Evolutionary conservation across 2,329 filamentous ascomycete genomes (phyloP), one percentile per base, ranked within the genome.

Genomic region (Sarocladium brachiariae): DNA sequence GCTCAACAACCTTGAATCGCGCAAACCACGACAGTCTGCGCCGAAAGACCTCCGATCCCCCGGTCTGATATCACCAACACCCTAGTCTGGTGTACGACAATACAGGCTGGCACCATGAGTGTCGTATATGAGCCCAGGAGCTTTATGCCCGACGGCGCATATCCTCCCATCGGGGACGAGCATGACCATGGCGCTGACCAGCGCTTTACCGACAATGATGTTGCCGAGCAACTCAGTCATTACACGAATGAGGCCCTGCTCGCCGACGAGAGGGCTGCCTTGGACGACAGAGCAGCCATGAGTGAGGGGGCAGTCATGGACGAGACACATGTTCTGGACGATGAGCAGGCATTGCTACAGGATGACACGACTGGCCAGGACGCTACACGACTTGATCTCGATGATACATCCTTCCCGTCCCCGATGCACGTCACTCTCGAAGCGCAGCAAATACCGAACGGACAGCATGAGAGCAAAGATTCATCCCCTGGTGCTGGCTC

Each of bases 61-160:
- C 43, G 18, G 43, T 18, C 43, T 23, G 27, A 31, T 25, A 39
- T 50, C 18, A 50, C 13, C 31, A 50, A 39, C 24, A 37, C 23
- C 48, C 48, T 39, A 24, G 34, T 30, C 48, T 50, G 37, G 33
- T 39, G 30, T n/a, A 31, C 46, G 18, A 49, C 46, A 24, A 35
- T 31, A 16, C 45, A 27, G 46, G 52, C 51, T 49, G 56, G 51
- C 61, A 69, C 58, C 46, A 77, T 78, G 74, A 74, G 70, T 55
- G 73, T 79, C 57, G 74, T 73, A 35, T 79, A 74, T 59, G 75
- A 79, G 56, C 64, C 71, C 21, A 66, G 75, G 52, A 69, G 64
- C 56, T 75, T 77, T 53, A 68, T 76, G 34, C 68, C 75, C 50
- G 71, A 75, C 49, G 73, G 70, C 50, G 61, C 65, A 18, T 78